Conservation (phyloP, 331 rosid species). For the Rosa hybrid region DNA sequence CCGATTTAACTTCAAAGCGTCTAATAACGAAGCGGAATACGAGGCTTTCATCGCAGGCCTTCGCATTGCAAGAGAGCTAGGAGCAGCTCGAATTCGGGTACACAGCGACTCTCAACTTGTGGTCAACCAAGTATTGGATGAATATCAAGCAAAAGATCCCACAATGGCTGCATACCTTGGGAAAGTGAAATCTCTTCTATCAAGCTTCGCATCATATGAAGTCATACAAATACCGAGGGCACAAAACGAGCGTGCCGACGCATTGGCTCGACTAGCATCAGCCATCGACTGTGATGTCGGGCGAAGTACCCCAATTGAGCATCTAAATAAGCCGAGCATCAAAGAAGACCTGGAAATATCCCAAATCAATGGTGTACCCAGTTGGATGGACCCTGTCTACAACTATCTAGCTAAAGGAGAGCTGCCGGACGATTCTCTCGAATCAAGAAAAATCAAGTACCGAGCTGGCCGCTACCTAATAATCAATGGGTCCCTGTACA, state of each 20-base stretch:
- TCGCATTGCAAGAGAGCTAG: neutral
- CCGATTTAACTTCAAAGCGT: neutral
- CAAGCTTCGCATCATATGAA: neutral
- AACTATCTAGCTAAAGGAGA: neutral
- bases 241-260: neutral
- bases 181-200: neutral
- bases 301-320: too few relatives aligned
- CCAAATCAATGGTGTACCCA: neutral
- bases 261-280: neutral
- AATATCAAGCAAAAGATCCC: neutral
- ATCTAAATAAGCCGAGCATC: neutral
- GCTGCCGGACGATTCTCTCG: fast-evolving
- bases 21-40: neutral
- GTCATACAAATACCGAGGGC: neutral
- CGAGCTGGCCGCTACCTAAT: neutral
- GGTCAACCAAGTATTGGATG: neutral
- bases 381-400: neutral
- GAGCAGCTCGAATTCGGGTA: neutral
- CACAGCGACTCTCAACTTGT: neutral
- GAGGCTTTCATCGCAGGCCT: neutral
- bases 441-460: neutral
- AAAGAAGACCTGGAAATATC: neutral
- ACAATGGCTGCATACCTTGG: neutral
- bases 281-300: too few relatives aligned
- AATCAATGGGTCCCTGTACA: neutral